Evolutionary conservation across 2,329 filamentous ascomycete genomes (phyloP).

Genomic region (Tricladium varicosporioides): DNA sequence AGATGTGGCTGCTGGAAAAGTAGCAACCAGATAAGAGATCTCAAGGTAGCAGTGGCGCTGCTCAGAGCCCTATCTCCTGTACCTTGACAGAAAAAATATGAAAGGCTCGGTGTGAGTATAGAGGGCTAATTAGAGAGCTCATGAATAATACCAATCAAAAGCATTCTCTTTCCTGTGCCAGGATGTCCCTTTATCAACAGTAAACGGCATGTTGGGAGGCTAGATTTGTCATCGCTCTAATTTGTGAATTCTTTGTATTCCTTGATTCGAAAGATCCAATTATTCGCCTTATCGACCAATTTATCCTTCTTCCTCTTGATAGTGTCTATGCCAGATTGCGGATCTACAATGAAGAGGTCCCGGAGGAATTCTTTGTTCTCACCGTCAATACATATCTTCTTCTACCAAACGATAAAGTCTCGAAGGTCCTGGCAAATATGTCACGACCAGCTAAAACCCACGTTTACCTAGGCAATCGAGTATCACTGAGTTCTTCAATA

Average conservation of each 20-base stretch:
- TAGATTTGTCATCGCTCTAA: constrained; percentile 3
- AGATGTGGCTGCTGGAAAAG: constrained; percentile 34
- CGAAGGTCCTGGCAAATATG: not conserved
- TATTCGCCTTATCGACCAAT: constrained; percentile 6
- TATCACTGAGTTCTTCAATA: too few relatives aligned
- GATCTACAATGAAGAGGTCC: constrained; percentile 6
- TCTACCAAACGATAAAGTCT: constrained; percentile 8
- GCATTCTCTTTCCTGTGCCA: constrained; percentile 38
- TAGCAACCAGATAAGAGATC: constrained; percentile 43
- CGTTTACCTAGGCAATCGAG: too few relatives aligned
- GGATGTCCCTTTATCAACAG: constrained; percentile 37
- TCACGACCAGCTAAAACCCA: too few relatives aligned
- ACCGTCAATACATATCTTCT: constrained; percentile 4
- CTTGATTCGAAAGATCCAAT: constrained; percentile 7
- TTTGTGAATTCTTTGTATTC: constrained; percentile 8
- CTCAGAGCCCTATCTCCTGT: constrained; percentile 35
- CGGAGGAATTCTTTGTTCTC: constrained; percentile 2
- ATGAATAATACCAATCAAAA: constrained; percentile 21
- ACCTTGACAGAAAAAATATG: constrained; percentile 44
- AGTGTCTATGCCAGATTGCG: constrained; percentile 2
- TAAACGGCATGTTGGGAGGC: constrained; percentile 8
- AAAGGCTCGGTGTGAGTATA: constrained; percentile 4
- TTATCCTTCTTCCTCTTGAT: constrained; percentile 10
- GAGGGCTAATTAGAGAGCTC: not conserved
- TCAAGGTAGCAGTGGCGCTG: constrained; percentile 39